Evolutionary conservation across 129 eudicot species (phyloP).

Genomic region (Flaveria ramosissima): DNA sequence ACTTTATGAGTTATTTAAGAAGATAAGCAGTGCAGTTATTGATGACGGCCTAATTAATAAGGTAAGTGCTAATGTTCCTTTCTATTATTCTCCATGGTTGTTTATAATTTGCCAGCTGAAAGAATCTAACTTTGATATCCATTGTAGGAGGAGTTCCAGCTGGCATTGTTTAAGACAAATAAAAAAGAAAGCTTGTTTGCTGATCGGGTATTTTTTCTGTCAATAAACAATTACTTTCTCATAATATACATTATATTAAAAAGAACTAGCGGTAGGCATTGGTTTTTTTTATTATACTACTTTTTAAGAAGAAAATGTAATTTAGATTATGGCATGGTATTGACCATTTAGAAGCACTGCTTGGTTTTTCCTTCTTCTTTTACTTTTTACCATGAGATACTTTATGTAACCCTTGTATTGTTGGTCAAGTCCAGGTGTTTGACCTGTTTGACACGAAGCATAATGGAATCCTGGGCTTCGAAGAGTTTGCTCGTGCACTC

Average conservation of each 20-base stretch:
- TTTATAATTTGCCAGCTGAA: background rate
- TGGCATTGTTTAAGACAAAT: slow-evolving; percentile 64
- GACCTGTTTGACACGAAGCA: slow-evolving; percentile 74
- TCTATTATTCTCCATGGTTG: background rate
- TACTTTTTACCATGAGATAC: background rate
- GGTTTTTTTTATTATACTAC: too few relatives aligned
- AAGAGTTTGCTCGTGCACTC: slow-evolving; percentile 70
- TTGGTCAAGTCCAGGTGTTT: slow-evolving; percentile 29
- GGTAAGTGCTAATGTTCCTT: slow-evolving; percentile 33
- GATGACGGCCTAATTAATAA: slow-evolving; percentile 70
- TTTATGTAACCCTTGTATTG: background rate
- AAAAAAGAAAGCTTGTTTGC: slow-evolving; percentile 70
- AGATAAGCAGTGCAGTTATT: slow-evolving; percentile 69
- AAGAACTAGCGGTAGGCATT: background rate
- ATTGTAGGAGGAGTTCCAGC: slow-evolving; percentile 72
- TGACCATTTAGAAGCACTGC: background rate
- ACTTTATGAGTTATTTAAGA: slow-evolving; percentile 60
- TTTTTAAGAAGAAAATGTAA: too few relatives aligned
- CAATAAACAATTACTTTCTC: slow-evolving; percentile 10
- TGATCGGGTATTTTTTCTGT: slow-evolving; percentile 49
- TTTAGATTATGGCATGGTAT: too few relatives aligned
- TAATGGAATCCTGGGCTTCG: slow-evolving; percentile 62
- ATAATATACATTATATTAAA: background rate
- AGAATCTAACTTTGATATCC: slow-evolving; percentile 6
- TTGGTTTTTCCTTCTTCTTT: background rate